Percentiles rank a stretch among this genome's conserved stretches.
Conservation (phyloP, 306 rosid genomes). For the Purshia tridentata region DNA sequence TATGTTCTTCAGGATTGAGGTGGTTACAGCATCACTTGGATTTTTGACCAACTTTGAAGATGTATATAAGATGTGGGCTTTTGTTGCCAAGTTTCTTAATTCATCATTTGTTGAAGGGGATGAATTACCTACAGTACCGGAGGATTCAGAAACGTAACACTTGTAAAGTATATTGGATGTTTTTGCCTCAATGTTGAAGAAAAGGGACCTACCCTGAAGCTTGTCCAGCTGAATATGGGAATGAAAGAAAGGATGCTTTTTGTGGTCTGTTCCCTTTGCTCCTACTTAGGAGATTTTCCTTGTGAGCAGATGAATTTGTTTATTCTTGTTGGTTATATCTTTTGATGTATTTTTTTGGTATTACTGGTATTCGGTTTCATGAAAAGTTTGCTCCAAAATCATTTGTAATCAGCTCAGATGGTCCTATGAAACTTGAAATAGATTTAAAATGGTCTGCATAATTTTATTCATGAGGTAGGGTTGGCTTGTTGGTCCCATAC, state of each 20-base stretch:
- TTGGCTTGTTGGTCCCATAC: slow-evolving; percentile 8
- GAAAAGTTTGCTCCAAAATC: slow-evolving; percentile 19
- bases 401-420: slow-evolving; percentile 19
- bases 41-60: slow-evolving; percentile 93
- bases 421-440: slow-evolving; percentile 9
- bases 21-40: slow-evolving; percentile 87
- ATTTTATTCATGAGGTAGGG: not conserved
- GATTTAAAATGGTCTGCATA: slow-evolving; percentile 12
- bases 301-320: slow-evolving; percentile 47
- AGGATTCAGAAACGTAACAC: slow-evolving; percentile 36
- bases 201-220: not conserved
- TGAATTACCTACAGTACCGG: slow-evolving; percentile 25
- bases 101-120: slow-evolving; percentile 46
- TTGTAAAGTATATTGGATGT: slow-evolving; percentile 13
- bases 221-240: not conserved
- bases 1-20: slow-evolving; percentile 75
- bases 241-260: slow-evolving; percentile 10
- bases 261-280: slow-evolving; percentile 7
- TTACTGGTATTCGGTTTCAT: slow-evolving; percentile 20
- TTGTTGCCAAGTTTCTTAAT: slow-evolving; percentile 88
- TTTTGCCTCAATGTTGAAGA: slow-evolving; percentile 6
- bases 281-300: not conserved
- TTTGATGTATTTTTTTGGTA: slow-evolving; percentile 18
- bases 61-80: slow-evolving; percentile 92
- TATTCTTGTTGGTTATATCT: slow-evolving; percentile 42